Conservation (phyloP, 2,329 filamentous ascomycete genomes). For the Colletotrichum brevisporum region DNA sequence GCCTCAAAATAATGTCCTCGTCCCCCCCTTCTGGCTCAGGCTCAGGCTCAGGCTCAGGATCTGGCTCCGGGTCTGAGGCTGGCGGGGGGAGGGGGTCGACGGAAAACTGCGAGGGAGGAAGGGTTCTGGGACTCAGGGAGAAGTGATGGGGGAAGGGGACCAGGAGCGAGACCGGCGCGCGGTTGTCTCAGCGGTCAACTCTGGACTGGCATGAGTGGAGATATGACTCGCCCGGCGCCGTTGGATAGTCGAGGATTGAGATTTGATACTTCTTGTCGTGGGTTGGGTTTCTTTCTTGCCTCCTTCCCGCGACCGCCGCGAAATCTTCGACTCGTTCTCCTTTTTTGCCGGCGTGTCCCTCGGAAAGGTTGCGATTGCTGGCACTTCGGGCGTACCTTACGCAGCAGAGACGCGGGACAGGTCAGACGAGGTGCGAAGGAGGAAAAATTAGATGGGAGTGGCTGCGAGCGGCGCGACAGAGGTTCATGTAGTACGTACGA, state of each 20-base stretch:
- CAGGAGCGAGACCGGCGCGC: conserved; percentile 39
- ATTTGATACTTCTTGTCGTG: neutral
- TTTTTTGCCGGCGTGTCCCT: neutral
- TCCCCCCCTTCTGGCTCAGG: neutral
- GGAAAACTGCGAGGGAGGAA: conserved; percentile 11
- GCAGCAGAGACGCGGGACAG: conserved; percentile 19
- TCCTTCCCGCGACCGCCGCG: neutral
- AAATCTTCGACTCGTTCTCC: neutral
- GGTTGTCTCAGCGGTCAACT: conserved; percentile 40
- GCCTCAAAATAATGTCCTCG: conserved; percentile 12
- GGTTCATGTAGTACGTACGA: conserved; percentile 33
- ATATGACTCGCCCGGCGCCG: conserved; percentile 31
- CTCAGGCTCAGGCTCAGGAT: neutral
- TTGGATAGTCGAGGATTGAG: conserved; percentile 13
- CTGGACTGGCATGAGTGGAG: conserved; percentile 38
- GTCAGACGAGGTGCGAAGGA: conserved; percentile 24
- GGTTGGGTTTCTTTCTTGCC: neutral
- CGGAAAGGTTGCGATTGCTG: conserved; percentile 11
- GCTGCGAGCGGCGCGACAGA: conserved; percentile 36
- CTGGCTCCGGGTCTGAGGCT: neutral
- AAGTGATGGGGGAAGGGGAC: conserved; percentile 22
- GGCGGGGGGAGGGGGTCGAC: conserved; percentile 29
- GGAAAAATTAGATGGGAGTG: conserved; percentile 25
- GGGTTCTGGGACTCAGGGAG: no score
- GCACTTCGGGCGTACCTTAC: conserved; percentile 2